Conservation (phyloP, 768 basidiomycete species). For the Tubosaeta brunneosetosa region DNA sequence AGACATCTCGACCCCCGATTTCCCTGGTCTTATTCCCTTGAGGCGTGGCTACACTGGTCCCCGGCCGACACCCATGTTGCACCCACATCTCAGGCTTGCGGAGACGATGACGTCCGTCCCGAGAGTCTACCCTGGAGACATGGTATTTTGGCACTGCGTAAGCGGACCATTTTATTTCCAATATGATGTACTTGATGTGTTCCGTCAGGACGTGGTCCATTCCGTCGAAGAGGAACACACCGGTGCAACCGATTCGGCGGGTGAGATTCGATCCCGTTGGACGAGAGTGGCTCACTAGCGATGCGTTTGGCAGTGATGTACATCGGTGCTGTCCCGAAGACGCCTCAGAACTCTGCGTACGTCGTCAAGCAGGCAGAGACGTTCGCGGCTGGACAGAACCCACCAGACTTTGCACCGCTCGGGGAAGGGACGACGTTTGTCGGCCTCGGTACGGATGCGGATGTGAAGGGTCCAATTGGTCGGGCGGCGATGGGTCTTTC, state of each 20-base stretch:
- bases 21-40: slow-evolving; percentile 41
- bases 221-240: slow-evolving; percentile 48
- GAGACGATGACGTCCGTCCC: slow-evolving; percentile 69
- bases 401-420: slow-evolving; percentile 66
- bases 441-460: slow-evolving; percentile 37
- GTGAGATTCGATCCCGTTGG: slow-evolving; percentile 26
- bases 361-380: slow-evolving; percentile 55
- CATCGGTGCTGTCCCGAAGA: slow-evolving; percentile 67
- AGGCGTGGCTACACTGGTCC: slow-evolving; percentile 35
- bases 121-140: slow-evolving; percentile 68
- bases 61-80: slow-evolving; percentile 46
- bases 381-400: slow-evolving; percentile 56
- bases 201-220: slow-evolving; percentile 40
- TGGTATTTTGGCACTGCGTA: slow-evolving; percentile 75
- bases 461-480: slow-evolving; percentile 33
- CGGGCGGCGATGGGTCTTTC: slow-evolving; percentile 44
- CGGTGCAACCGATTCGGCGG: slow-evolving; percentile 53
- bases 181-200: not conserved
- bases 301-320: slow-evolving; percentile 59
- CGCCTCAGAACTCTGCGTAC: slow-evolving; percentile 57
- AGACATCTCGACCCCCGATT: slow-evolving; percentile 47
- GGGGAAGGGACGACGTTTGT: slow-evolving; percentile 36
- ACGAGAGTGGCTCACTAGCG: not conserved
- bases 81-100: slow-evolving; percentile 64
- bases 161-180: slow-evolving; percentile 4